phyloP scores from a whole-genome alignment of 2,329 filamentous ascomycete genomes.

The Colletotrichum sp. region DNA sequence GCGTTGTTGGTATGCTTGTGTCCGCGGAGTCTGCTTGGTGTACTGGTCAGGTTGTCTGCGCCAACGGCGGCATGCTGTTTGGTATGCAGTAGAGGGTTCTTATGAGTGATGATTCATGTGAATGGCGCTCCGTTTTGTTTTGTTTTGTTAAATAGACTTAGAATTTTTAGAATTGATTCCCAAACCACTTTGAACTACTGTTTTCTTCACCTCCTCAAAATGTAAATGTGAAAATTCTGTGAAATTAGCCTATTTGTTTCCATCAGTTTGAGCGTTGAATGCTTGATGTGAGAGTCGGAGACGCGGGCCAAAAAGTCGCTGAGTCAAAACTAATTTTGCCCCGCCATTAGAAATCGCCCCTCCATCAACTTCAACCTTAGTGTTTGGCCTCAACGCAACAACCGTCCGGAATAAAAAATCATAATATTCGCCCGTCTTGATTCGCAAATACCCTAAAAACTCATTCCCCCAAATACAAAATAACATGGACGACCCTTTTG shows the following conservation, averaged over 20 bases:
- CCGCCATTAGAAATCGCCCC: slow-evolving; percentile 12
- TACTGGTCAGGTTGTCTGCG: slow-evolving; percentile 80
- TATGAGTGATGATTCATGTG: background rate
- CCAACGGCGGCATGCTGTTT: slow-evolving; percentile 74
- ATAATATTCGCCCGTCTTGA: too few relatives aligned
- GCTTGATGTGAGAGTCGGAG: background rate
- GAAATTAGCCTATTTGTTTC: background rate
- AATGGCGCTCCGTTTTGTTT: background rate
- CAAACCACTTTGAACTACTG: background rate
- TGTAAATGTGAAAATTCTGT: too few relatives aligned
- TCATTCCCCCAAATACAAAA: too few relatives aligned
- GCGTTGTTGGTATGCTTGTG: slow-evolving; percentile 78
- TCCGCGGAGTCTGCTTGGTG: slow-evolving; percentile 75
- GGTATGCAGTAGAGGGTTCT: slow-evolving; percentile 30
- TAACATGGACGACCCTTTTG: slow-evolving; percentile 52
- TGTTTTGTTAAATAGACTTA: slow-evolving; percentile 1
- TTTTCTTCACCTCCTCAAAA: background rate
- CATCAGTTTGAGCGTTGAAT: background rate
- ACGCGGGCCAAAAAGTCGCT: slow-evolving; percentile 18
- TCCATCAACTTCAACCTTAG: background rate
- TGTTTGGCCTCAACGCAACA: background rate
- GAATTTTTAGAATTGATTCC: slow-evolving; percentile 1
- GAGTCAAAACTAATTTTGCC: slow-evolving; percentile 17
- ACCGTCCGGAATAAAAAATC: background rate
- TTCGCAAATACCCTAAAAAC: too few relatives aligned